Evolutionary conservation across 176 grass and related monocot genomes (phyloP), one percentile per base, ranked within the genome.

Genomic region (Areca catechu): DNA sequence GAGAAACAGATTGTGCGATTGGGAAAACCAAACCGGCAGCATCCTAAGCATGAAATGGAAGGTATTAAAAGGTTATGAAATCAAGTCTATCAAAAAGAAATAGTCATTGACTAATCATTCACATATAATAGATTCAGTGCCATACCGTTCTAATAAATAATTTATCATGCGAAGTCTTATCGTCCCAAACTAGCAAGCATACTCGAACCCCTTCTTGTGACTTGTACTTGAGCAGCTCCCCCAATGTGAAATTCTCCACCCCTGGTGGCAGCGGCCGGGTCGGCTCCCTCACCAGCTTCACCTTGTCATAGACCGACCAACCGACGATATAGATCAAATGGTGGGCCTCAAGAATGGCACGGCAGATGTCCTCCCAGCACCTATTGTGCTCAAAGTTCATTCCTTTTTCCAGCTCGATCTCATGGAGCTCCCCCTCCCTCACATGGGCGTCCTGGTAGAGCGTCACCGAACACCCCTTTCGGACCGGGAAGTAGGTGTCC

Each of bases 301-400:
- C 78, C 84, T 98, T 88, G 78, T 98, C 75, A 20, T 88, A 98
- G 14, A 98, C 61, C 7, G 93, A 98, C 93, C 93, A 98, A 0
- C 93, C 93, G 18, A 92, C 75, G 43, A 98, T 80, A 67, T 98
- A 98, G 4, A 98, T 98, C 84, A 98, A 66, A 63, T 88, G 87
- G 62, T 92, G 93, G 48, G 93, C 93, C 69, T 98, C 93, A 2
- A 92, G 78, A 58, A 98, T 98, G 48, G 93, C 87, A 53, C 88
- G 87, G 62, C 93, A 98, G 53, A 98, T 98, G 71, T 98, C 93
- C 76, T 98, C 93, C 93, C 93, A 98, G 72, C 93, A 98, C 4
- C 65, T 1, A 19, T 79, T 66, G 72, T 92, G 93, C 63, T 80
- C 21, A 66, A 92, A 98, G 4, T 49, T 0, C 27, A 58, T 85